A percentile compares a stretch with the other conserved stretches of the same genome.
phyloP scores from a whole-genome alignment of 768 basidiomycete genomes.

The Leccinum arenicola region DNA sequence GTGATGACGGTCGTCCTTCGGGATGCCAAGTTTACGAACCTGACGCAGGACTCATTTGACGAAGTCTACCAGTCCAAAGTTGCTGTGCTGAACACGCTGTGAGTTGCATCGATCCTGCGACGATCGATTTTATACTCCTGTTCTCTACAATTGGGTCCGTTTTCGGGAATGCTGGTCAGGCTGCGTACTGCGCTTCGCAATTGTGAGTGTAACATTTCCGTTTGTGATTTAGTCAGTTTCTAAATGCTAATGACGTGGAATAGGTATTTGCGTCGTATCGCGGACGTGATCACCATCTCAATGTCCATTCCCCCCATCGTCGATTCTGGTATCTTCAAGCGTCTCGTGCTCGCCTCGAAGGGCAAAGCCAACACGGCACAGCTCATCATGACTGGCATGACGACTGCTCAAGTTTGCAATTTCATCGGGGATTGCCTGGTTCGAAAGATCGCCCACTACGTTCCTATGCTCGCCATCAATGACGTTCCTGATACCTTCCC shows the following conservation, averaged over 20 bases:
- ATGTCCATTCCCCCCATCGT: slow-evolving; percentile 35
- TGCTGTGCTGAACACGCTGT: slow-evolving; percentile 17
- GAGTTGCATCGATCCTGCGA: slow-evolving; percentile 12
- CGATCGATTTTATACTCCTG: slow-evolving; percentile 31
- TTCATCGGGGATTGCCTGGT: slow-evolving; percentile 31
- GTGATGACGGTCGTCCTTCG: slow-evolving; percentile 36
- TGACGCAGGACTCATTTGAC: slow-evolving; percentile 32
- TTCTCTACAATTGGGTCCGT: slow-evolving; percentile 36
- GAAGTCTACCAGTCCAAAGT: slow-evolving; percentile 24
- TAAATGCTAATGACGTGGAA: background rate
- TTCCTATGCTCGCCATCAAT: slow-evolving; percentile 26
- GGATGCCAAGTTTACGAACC: slow-evolving; percentile 32
- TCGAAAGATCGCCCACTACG: slow-evolving; percentile 30
- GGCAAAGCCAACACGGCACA: slow-evolving; percentile 30
- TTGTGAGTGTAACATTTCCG: no score
- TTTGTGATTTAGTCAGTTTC: background rate
- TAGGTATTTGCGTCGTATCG: slow-evolving; percentile 33
- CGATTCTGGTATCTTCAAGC: slow-evolving; percentile 34
- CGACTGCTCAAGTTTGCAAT: slow-evolving; percentile 31
- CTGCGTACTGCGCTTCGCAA: slow-evolving; percentile 24
- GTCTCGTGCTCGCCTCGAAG: slow-evolving; percentile 26
- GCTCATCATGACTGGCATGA: slow-evolving; percentile 32
- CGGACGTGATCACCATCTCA: slow-evolving; percentile 28
- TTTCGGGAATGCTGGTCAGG: slow-evolving; percentile 29
- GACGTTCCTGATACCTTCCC: slow-evolving; percentile 27